Conservation (phyloP, 2,329 filamentous ascomycete genomes). For the Penicillium sp. region DNA sequence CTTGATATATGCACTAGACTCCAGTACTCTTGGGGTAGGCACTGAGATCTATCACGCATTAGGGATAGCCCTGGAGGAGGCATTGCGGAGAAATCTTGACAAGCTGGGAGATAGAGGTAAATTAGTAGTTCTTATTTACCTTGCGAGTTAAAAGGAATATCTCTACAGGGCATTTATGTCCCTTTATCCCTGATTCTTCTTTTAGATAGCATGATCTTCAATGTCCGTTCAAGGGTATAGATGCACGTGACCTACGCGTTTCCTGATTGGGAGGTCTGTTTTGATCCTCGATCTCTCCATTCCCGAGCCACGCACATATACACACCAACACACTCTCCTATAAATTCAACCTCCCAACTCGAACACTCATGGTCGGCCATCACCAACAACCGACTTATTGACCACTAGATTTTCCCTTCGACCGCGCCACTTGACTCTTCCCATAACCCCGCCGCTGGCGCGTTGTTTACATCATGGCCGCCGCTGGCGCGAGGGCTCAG, state of each 20-base stretch:
- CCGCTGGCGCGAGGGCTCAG: constrained; percentile 39
- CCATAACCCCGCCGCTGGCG: constrained; percentile 13
- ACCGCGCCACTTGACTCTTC: constrained; percentile 9
- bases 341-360: background rate
- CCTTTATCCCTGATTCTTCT: background rate
- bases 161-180: background rate
- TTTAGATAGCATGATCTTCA: background rate
- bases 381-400: background rate
- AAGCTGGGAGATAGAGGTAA: too few species aligned
- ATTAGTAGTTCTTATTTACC: too few species aligned
- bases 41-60: too few species aligned
- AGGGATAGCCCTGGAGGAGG: too few species aligned
- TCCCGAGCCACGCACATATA: constrained; percentile 7
- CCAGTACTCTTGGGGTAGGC: background rate
- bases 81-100: too few species aligned
- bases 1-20: background rate
- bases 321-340: constrained; percentile 4
- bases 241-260: constrained; percentile 26
- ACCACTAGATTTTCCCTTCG: background rate
- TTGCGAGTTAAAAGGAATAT: background rate
- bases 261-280: constrained; percentile 24
- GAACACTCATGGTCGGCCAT: constrained; percentile 5
- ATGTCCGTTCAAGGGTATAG: background rate
- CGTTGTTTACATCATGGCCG: constrained; percentile 45
- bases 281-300: constrained; percentile 22